Conservation (phyloP, 2,329 filamentous ascomycete genomes). For the Waltergamsia citrina region DNA sequence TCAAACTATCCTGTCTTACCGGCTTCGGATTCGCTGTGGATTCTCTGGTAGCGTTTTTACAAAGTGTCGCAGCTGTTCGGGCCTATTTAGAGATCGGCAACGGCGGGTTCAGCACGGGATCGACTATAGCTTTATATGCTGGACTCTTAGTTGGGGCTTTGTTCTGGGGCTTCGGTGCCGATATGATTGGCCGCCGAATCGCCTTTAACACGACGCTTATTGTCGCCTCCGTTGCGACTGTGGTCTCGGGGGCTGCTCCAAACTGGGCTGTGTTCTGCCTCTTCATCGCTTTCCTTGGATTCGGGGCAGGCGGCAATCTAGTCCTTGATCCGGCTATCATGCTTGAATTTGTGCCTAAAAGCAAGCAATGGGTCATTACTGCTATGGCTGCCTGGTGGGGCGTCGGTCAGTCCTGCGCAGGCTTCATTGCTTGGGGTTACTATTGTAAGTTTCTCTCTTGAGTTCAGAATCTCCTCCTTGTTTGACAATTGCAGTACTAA, state of each 20-base stretch:
- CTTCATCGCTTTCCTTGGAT: slow-evolving; percentile 53
- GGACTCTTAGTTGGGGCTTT: slow-evolving; percentile 47
- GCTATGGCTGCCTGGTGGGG: slow-evolving; percentile 40
- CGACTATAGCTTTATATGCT: slow-evolving; percentile 53
- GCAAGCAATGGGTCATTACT: slow-evolving; percentile 36
- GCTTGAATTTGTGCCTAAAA: slow-evolving; percentile 37
- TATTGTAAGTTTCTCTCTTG: no score
- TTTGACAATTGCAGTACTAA: no score
- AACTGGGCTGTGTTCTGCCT: slow-evolving; percentile 56
- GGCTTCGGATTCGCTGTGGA: slow-evolving; percentile 46
- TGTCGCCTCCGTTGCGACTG: slow-evolving; percentile 43
- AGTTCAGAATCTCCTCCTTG: no score
- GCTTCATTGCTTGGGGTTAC: slow-evolving; percentile 32
- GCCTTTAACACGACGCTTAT: slow-evolving; percentile 62
- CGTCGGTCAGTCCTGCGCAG: slow-evolving; percentile 37
- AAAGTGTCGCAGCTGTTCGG: slow-evolving; percentile 50
- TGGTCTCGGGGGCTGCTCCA: slow-evolving; percentile 57
- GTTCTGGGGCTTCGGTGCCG: slow-evolving; percentile 60
- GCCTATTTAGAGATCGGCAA: slow-evolving; percentile 50
- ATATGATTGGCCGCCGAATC: slow-evolving; percentile 57
- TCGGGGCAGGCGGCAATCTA: slow-evolving; percentile 46
- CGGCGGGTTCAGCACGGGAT: slow-evolving; percentile 41
- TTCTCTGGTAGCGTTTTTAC: slow-evolving; percentile 40
- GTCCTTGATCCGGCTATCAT: slow-evolving; percentile 42
- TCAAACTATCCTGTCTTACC: slow-evolving; percentile 52